phyloP scores from a whole-genome alignment of 2,329 filamentous ascomycete species.

The Escovopsis weberi region DNA sequence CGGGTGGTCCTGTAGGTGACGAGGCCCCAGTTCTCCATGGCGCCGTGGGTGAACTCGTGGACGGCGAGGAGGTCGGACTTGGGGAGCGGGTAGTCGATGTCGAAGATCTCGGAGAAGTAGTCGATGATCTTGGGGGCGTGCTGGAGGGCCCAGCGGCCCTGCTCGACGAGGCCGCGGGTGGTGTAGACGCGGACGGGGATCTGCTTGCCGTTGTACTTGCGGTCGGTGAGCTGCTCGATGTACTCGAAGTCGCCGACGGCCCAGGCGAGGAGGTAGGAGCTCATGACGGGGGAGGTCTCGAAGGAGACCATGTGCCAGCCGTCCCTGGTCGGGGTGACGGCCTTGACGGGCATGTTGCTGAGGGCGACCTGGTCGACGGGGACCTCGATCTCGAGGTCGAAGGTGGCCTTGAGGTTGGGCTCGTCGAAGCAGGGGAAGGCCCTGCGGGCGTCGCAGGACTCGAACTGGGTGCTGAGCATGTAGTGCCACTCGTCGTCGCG shows the following conservation, averaged over 20 bases:
- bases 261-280: conserved; percentile 84
- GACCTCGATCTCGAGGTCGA: conserved; percentile 85
- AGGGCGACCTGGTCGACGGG: conserved; percentile 78
- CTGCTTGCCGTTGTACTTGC: conserved; percentile 80
- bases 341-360: conserved; percentile 90
- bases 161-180: conserved; percentile 82
- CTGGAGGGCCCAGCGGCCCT: conserved; percentile 77
- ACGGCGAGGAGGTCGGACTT: conserved; percentile 86
- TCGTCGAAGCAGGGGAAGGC: conserved; percentile 98
- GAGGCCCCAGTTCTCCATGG: conserved; percentile 94
- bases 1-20: conserved; percentile 94
- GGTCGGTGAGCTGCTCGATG: conserved; percentile 77
- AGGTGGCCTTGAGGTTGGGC: conserved; percentile 90
- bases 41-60: conserved; percentile 77
- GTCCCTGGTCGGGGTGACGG: conserved; percentile 39
- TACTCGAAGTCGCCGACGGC: conserved; percentile 96
- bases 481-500: conserved; percentile 52
- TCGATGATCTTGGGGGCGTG: conserved; percentile 90
- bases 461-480: conserved; percentile 94
- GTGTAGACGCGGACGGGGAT: conserved; percentile 94
- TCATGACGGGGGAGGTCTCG: conserved; percentile 78
- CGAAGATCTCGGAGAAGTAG: conserved; percentile 90
- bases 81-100: conserved; percentile 82
- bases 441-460: conserved; percentile 85
- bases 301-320: conserved; percentile 66